These are phyloP conservation scores for Arxiozyma slooffiae DNA, from an alignment of 1,139 yeast genomes.

Conservation along the genomic window DNA sequence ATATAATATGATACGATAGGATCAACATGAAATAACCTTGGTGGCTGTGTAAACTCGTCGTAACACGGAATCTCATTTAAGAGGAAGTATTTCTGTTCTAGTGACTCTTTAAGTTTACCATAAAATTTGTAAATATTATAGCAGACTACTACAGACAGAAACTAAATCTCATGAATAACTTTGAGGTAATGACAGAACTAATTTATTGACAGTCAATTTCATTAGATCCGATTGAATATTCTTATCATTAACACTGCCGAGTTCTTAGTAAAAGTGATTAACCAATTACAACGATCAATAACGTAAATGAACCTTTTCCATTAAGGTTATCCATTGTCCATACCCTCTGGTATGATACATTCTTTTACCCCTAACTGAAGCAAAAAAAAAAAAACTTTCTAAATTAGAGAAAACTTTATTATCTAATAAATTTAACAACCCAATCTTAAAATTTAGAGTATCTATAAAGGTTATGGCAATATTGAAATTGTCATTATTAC, in stretches of 20 bases:
- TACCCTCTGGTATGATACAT: conserved; percentile 49
- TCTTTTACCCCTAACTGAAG: conserved; percentile 88
- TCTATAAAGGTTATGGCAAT: conserved; percentile 72
- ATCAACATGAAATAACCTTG: too few species aligned
- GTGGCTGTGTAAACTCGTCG: too few species aligned
- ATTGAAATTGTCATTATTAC: conserved; percentile 36
- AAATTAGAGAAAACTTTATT: conserved; percentile 79
- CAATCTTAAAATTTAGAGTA: conserved; percentile 53
- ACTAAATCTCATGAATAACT: conserved; percentile 33
- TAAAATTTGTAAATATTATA: conserved; percentile 51
- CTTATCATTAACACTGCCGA: conserved; percentile 45
- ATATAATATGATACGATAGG: too few species aligned
- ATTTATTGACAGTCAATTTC: conserved; percentile 46
- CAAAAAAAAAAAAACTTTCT: conserved; percentile 66
- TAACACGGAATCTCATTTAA: too few species aligned
- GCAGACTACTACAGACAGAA: conserved; percentile 32
- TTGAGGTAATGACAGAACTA: conserved; percentile 50
- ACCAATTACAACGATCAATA: conserved; percentile 66
- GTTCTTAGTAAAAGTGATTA: conserved; percentile 50
- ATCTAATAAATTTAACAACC: conserved; percentile 72
- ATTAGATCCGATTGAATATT: conserved; percentile 60
- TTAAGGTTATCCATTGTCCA: conserved; percentile 34
- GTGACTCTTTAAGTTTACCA: too few species aligned
- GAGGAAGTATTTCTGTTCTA: too few species aligned
- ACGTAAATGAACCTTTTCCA: conserved; percentile 48